A percentile compares a stretch with the other conserved stretches of the same genome.
Conservation (phyloP, 805 yeast species). For the Zygosaccharomyces kombuchaensis region DNA sequence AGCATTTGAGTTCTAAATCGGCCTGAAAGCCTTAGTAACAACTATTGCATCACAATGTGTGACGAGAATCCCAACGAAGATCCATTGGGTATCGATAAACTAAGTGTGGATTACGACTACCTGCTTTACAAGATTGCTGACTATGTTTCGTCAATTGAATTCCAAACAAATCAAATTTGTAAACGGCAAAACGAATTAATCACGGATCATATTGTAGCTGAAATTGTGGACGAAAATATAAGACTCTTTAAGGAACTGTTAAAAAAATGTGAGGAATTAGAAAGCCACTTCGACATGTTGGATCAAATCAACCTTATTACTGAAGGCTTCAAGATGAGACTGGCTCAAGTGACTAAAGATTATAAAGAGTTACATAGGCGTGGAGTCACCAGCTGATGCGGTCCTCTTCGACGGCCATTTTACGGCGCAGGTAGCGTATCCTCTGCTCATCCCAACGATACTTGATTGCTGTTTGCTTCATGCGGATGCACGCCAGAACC, state of each 20-base stretch:
- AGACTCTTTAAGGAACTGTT: constrained; percentile 39
- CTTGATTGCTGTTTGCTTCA: constrained; percentile 24
- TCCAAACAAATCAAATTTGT: constrained; percentile 36
- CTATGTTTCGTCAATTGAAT: constrained; percentile 45
- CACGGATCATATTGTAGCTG: constrained; percentile 24
- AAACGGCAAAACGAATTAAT: constrained; percentile 25
- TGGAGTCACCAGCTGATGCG: constrained; percentile 23
- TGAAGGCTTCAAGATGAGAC: constrained; percentile 37
- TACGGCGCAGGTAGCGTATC: constrained; percentile 25
- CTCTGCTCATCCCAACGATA: constrained; percentile 28
- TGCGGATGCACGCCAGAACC: constrained; percentile 30
- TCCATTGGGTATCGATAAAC: constrained; percentile 56
- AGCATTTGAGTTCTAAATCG: too few species aligned
- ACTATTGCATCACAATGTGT: background rate
- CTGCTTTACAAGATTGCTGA: constrained; percentile 59
- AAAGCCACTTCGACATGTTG: constrained; percentile 48
- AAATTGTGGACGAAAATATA: constrained; percentile 41
- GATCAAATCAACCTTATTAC: constrained; percentile 46
- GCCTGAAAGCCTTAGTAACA: background rate
- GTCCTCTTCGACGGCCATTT: constrained; percentile 25
- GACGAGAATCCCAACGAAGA: constrained; percentile 36
- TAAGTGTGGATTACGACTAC: constrained; percentile 62
- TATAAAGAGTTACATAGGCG: constrained; percentile 15
- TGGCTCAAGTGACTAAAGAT: constrained; percentile 31
- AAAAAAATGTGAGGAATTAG: constrained; percentile 46